Evolutionary conservation across 306 rosid genomes (phyloP), one percentile per base, ranked within the genome.

Genomic region (Prunus salicina): DNA sequence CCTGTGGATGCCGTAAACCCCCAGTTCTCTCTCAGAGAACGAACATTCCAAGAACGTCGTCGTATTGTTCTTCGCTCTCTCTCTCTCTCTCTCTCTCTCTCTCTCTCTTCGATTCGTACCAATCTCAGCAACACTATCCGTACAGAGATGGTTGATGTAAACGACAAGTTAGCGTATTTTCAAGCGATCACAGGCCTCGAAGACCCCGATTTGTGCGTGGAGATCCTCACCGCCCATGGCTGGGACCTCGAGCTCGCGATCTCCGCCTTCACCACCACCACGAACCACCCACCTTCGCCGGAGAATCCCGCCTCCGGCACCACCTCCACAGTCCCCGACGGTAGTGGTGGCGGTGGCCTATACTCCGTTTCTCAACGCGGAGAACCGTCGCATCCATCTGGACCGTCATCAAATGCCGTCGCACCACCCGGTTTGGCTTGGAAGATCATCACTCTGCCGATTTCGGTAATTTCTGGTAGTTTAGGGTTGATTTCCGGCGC

Each of bases 181-280:
- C 98, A 91, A 85, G 98, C 99, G 19, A 86, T 96, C 83, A 96
- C 98, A 1, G 98, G 99, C 65, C 75, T 96, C 15, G 85, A 96
- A 77, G 96, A 92, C 89, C 84, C 91, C 57, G 98, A 92, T 34
- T 87, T 96, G 83, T 96, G 98, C 84, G 86, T 84, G 0, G 93
- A 96, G 72, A 92, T 96, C 78, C 97, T 96, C 27, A 86, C 87
- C 34, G 99, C 98, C 12, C 96, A 96, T 73, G 84, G 81, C 63
- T 96, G 99, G 99, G 96, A 96, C 96, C 93, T 96, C 20, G 98
- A 96, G 84, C 96, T 81, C 65, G 99, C 99, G 62, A 83, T 96
- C 85, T 96, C 99, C 27, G 84, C 97, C 45, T 82, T 88, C 82
- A 91, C 97, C 65, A 32, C 86, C 67, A 32, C 83, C 27, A 18